Percentiles rank a stretch among this genome's conserved stretches.
phyloP scores from a whole-genome alignment of 768 basidiomycete genomes.

The Trametes meyenii region DNA sequence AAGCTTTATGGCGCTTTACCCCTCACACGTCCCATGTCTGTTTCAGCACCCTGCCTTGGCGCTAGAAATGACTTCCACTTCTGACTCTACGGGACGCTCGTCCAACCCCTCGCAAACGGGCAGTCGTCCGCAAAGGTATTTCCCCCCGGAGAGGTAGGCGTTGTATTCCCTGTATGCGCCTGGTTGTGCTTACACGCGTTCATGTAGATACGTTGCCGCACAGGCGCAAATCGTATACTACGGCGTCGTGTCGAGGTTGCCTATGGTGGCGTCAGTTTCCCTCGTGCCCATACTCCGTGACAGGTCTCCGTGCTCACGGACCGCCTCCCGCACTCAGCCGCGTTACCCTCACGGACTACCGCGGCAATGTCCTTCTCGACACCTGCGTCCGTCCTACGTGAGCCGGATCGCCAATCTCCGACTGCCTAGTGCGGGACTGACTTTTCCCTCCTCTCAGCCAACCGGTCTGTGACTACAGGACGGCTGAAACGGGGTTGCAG shows the following conservation, averaged over 20 bases:
- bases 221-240: slow-evolving; percentile 48
- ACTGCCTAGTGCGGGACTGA: not conserved
- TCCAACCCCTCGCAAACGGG: not conserved
- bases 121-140: slow-evolving; percentile 6
- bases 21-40: slow-evolving; percentile 11
- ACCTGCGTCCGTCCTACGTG: slow-evolving; percentile 59
- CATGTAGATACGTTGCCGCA: slow-evolving; percentile 49
- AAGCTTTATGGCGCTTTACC: slow-evolving; percentile 21
- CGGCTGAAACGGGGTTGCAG: slow-evolving; percentile 49
- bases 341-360: slow-evolving; percentile 53
- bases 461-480: slow-evolving; percentile 49
- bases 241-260: slow-evolving; percentile 43
- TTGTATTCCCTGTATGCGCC: slow-evolving; percentile 29
- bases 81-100: slow-evolving; percentile 4
- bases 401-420: slow-evolving; percentile 26
- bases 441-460: slow-evolving; percentile 38
- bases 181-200: slow-evolving; percentile 13
- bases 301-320: slow-evolving; percentile 13
- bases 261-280: slow-evolving; percentile 55
- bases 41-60: slow-evolving; percentile 15
- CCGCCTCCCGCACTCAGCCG: slow-evolving; percentile 38
- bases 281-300: slow-evolving; percentile 4
- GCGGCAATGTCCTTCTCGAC: slow-evolving; percentile 48
- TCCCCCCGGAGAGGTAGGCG: slow-evolving; percentile 31
- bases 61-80: slow-evolving; percentile 18